These are phyloP conservation scores for Globisporangium nagaii DNA, from an alignment of 352 stramenopile genomes.

Conservation along the genomic window DNA sequence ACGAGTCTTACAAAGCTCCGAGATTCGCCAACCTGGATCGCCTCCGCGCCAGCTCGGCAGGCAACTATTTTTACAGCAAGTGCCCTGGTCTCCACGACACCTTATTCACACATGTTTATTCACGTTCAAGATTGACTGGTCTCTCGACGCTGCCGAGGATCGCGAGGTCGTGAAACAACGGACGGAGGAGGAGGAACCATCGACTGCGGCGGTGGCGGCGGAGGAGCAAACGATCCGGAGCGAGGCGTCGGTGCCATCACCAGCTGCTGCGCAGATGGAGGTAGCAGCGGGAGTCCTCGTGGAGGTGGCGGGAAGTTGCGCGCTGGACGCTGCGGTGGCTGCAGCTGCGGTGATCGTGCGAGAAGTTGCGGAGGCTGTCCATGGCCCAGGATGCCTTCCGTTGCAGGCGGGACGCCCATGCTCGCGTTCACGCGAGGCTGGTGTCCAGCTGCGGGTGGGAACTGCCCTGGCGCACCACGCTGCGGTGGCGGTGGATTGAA, in stretches of 20 bases:
- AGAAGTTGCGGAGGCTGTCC: not conserved
- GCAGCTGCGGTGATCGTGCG: not conserved
- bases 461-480: not conserved
- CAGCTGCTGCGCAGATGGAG: not conserved
- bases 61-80: too few relatives aligned
- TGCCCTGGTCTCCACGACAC: too few relatives aligned
- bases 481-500: not conserved
- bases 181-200: not conserved
- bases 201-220: not conserved
- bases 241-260: not conserved
- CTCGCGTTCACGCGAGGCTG: too few relatives aligned
- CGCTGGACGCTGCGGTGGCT: not conserved
- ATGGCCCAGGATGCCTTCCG: slow-evolving; percentile 1
- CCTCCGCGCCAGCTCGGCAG: too few relatives aligned
- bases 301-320: not conserved
- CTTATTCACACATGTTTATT: too few relatives aligned
- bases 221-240: not conserved
- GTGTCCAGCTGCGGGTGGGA: not conserved
- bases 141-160: slow-evolving; percentile 12
- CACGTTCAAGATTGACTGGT: slow-evolving; percentile 6
- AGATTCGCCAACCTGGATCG: too few relatives aligned
- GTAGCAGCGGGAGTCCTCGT: not conserved
- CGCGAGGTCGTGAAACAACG: slow-evolving; percentile 3
- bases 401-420: not conserved
- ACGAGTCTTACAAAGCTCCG: too few relatives aligned